Base-by-base conservation (phyloP, 805 yeast species). In the Zygosaccharomyces kombuchaensis region DNA sequence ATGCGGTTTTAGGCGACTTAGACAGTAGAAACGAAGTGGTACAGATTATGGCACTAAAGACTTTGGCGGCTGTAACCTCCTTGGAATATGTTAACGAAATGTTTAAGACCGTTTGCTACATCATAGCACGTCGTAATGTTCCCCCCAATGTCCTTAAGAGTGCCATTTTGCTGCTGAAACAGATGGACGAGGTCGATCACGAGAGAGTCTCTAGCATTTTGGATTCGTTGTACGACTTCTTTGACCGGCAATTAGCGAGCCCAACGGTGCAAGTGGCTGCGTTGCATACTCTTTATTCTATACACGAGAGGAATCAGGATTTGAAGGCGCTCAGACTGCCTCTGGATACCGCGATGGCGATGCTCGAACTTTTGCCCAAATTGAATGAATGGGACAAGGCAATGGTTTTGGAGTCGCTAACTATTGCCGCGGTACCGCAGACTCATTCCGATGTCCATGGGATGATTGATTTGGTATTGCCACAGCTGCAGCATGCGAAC, bases 401-500 rank as follows among this genome's bases (percentile, higher is more conserved):
- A 0, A 75, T 81, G 36, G 71, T 88, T 12, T 65, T 91, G 44
- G 78, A 80, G 45, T 75, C 89, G 0, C 60, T 90, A 34, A 72
- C 63, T 1, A 52, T 80, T 73, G 67, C 78, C 6, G 87, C 74
- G 61, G 83, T 83, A 1, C 97, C 98, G 2, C 79, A 81, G 51
- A 69, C 75, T 0, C 69, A 78, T n/a, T 71, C 70, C 1, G 91
- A 84, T 31, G 88, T 96, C 0, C 66, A 77, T 35, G 70, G 71
- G 3, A 58, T 90, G 56, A 78, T 87, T 19, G 91, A 84, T 31
- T 68, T 74, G 10, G 70, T 79, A 2, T 62, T 84, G 6, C 89
- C 96, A 0, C 78, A 82, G 34, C 67, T 91, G 19, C 95, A 81
- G 57, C 95, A 87, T 60, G 82, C 81, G 13, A 89, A 87, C 63